These are phyloP conservation scores for Phylloporus sp. DNA, from an alignment of 768 basidiomycete genomes.

Conservation along the genomic window DNA sequence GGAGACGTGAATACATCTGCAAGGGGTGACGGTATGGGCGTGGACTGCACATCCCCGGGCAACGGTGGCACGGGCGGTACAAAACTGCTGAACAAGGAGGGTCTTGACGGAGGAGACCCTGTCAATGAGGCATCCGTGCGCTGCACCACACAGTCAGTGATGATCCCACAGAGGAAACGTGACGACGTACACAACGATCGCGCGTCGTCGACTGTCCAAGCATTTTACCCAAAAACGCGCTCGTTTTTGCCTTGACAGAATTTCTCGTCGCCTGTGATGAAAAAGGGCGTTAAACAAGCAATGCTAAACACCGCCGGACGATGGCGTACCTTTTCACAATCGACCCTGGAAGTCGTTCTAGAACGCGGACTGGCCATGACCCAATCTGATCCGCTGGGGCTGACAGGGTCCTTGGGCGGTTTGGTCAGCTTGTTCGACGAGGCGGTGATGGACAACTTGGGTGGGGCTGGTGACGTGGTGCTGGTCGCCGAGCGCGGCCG, in stretches of 20 bases:
- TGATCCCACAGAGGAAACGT: slow-evolving; percentile 2
- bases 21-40: slow-evolving; percentile 40
- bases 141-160: slow-evolving; percentile 31
- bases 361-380: slow-evolving; percentile 43
- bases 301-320: not conserved
- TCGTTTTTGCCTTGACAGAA: slow-evolving; percentile 74
- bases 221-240: slow-evolving; percentile 77
- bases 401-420: slow-evolving; percentile 27
- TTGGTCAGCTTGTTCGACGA: slow-evolving; percentile 22
- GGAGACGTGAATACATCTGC: slow-evolving; percentile 47
- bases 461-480: slow-evolving; percentile 27
- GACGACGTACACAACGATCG: slow-evolving; percentile 58
- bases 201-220: slow-evolving; percentile 58
- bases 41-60: slow-evolving; percentile 40
- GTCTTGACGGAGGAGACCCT: slow-evolving; percentile 21
- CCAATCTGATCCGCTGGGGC: slow-evolving; percentile 42
- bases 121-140: slow-evolving; percentile 48
- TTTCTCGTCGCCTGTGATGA: slow-evolving; percentile 39
- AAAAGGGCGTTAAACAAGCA: not conserved
- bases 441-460: slow-evolving; percentile 34
- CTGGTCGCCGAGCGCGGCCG: slow-evolving; percentile 44
- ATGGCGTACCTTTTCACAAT: slow-evolving; percentile 44
- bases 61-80: slow-evolving; percentile 43
- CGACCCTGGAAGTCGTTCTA: slow-evolving; percentile 38
- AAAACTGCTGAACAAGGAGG: slow-evolving; percentile 35